Evolutionary conservation across 495 filamentous ascomycete species (phyloP), one percentile per base, ranked within the genome.

Genomic region (Parathielavia appendiculata): DNA sequence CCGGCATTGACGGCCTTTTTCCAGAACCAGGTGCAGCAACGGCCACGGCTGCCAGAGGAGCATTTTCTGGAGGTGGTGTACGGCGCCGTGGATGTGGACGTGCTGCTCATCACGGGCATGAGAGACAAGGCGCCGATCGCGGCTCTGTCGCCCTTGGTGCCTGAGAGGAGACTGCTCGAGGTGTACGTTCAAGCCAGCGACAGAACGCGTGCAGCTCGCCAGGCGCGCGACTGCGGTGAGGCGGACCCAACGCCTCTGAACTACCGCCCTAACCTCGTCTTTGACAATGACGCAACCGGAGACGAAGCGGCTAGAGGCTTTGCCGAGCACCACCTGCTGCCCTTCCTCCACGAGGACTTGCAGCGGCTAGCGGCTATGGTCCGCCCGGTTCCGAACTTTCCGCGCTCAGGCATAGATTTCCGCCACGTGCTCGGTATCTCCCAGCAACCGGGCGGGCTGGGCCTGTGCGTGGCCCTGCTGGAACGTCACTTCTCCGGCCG

Each of bases 71-170:
- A 75, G 57, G 65, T 78, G 39, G 79, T 85, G 16, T 32, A 70
- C 58, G 49, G 56, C 41, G 74, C 74, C 20, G 65, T 32, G 60
- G 77, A 79, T 72, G 70, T 74, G 22, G 77, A 86, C 58, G 81
- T 84, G 53, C 73, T 86, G 48, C 54, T 87, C 38, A 81, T 87
- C 65, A 86, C 83, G 0, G 84, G 84, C 6, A 82, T 87, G 80
- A 84, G 81, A 75, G 83, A 86, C 58, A 71, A 81, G 63, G 78
- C 81, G 6, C 83, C 82, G 5, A 77, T 87, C 39, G 73, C 79
- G 58, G 51, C 60, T 46, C 77, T 81, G 1, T 81, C 80, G 32
- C 77, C 78, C 75, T 67, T 84, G 56, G 79, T 85, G 43, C 80
- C 83, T 58, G 67, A 75, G 17, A 83, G 72, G 58, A 79, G 71